phyloP scores from a whole-genome alignment of 306 rosid genomes.

The Begonia peltatifolia region DNA sequence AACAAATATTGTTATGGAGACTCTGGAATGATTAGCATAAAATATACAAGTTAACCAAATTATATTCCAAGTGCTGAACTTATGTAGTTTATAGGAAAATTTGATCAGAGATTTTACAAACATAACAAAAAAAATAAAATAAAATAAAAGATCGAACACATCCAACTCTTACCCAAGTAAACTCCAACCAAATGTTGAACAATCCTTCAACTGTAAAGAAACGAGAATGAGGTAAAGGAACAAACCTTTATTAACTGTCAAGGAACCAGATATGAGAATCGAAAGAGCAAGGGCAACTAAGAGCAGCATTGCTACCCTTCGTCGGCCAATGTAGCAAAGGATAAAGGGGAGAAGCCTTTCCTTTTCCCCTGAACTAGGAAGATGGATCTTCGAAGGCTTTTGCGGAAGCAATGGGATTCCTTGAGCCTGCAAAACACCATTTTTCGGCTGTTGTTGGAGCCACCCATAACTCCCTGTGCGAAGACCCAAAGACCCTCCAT shows the following conservation, averaged over 20 bases:
- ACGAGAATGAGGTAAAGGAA: not conserved
- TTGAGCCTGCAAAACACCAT: conserved; percentile 29
- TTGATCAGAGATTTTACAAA: no score
- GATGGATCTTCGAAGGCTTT: conserved; percentile 54
- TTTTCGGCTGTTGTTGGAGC: conserved; percentile 41
- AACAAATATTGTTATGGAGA: no score
- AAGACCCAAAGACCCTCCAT: conserved; percentile 81
- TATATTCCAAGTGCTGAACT: no score
- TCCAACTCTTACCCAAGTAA: no score
- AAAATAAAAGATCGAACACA: no score
- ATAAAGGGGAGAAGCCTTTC: conserved; percentile 44
- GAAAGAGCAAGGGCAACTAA: conserved; percentile 51
- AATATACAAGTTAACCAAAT: no score
- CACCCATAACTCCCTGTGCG: conserved; percentile 69
- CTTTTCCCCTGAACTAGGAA: conserved; percentile 56
- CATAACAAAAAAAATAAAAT: not conserved
- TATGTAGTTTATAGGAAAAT: no score
- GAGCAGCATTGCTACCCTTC: conserved; percentile 71
- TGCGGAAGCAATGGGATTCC: conserved; percentile 26
- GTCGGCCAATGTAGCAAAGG: conserved; percentile 50
- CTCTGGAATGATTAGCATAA: no score
- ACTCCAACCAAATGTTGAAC: no score
- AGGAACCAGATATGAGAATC: conserved; percentile 55
- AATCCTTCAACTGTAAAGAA: no score
- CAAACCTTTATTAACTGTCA: conserved; percentile 57